Percentiles rank a stretch among this genome's conserved stretches.
Conservation (phyloP, 352 stramenopile genomes). For the Phytopythium delawarense region DNA sequence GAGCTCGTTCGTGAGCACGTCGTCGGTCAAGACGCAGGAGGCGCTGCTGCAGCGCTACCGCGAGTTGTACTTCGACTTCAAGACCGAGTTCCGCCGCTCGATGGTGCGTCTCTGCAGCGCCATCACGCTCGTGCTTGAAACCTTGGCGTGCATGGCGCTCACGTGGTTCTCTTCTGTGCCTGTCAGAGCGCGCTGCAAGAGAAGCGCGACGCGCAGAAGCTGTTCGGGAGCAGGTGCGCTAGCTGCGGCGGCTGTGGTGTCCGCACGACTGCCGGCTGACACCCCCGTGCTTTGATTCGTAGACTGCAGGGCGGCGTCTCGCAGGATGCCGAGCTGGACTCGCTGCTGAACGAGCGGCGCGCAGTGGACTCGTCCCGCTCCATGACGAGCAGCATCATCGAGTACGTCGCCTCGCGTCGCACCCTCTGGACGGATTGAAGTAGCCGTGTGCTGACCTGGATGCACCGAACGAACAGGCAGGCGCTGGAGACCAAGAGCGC, state of each 20-base stretch:
- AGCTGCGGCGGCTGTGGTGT: neutral
- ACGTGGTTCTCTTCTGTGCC: neutral
- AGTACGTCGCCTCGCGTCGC: constrained; percentile 26
- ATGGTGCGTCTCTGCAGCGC: constrained; percentile 34
- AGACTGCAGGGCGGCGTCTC: constrained; percentile 43
- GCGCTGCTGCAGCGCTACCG: constrained; percentile 93
- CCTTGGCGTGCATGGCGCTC: no score
- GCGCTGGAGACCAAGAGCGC: constrained; percentile 82
- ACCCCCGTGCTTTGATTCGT: neutral
- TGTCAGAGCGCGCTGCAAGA: constrained; percentile 72
- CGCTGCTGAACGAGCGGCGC: constrained; percentile 75
- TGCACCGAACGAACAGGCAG: constrained; percentile 24
- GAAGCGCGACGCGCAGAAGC: constrained; percentile 75
- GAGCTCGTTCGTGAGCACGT: constrained; percentile 66
- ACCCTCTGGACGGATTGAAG: neutral
- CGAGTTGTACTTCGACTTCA: constrained; percentile 95
- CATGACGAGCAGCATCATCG: constrained; percentile 82
- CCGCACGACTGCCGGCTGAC: neutral
- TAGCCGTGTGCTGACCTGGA: neutral
- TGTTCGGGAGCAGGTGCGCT: constrained; percentile 72
- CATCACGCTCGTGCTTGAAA: neutral
- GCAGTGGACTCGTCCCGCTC: constrained; percentile 75
- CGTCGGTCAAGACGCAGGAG: constrained; percentile 76
- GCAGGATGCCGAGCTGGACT: constrained; percentile 72
- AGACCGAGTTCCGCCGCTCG: constrained; percentile 91